Evolutionary conservation across 345 rosid genomes (phyloP).

Genomic region (Schrenkiella parvula): DNA sequence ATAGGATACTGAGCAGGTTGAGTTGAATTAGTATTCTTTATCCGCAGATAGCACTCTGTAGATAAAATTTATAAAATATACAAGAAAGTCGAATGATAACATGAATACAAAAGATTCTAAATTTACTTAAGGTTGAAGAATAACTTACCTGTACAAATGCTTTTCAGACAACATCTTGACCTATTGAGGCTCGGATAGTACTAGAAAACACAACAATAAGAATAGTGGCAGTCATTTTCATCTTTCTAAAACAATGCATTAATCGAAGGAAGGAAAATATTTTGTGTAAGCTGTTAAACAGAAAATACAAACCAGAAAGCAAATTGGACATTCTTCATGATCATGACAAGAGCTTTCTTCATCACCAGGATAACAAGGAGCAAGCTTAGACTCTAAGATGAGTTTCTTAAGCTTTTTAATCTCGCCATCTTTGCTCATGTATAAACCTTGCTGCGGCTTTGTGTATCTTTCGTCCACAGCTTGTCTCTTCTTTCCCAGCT

Average conservation of each 20-base stretch:
- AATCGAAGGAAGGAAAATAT: background rate
- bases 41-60: slow-evolving; percentile 94
- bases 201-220: slow-evolving; percentile 37
- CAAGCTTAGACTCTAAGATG: slow-evolving; percentile 91
- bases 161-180: slow-evolving; percentile 86
- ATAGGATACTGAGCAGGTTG: slow-evolving; percentile 95
- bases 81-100: background rate
- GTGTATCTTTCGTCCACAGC: slow-evolving; percentile 82
- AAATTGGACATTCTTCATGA: slow-evolving; percentile 93
- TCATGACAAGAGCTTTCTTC: slow-evolving; percentile 54
- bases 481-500: slow-evolving; percentile 73
- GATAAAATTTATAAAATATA: slow-evolving; percentile 31
- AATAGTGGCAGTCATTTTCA: background rate
- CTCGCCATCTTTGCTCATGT: slow-evolving; percentile 77
- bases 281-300: background rate
- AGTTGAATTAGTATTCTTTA: slow-evolving; percentile 89
- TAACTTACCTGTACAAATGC: slow-evolving; percentile 80
- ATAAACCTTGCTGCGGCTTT: slow-evolving; percentile 63
- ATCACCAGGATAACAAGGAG: slow-evolving; percentile 93
- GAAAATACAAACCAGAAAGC: slow-evolving; percentile 68
- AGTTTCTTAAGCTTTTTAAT: slow-evolving; percentile 83
- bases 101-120: background rate
- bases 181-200: slow-evolving; percentile 88
- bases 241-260: background rate
- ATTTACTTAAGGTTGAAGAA: background rate